These are phyloP conservation scores for Botrytis tulipae DNA, from an alignment of 2,329 filamentous ascomycete genomes.

Conservation along the genomic window DNA sequence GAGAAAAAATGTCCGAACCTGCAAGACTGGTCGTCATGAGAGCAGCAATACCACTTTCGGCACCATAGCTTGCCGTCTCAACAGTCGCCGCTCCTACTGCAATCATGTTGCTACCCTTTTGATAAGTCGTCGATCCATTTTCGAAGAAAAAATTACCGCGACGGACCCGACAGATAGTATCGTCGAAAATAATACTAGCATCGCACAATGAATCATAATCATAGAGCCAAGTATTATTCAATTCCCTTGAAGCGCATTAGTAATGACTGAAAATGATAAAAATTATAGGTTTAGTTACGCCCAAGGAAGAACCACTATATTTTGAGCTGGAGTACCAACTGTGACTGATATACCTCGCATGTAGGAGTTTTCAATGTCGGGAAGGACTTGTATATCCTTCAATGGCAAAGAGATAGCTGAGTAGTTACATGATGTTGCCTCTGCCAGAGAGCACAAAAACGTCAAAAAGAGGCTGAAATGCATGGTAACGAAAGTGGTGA, in stretches of 20 bases:
- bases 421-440: slow-evolving; percentile 2
- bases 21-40: background rate
- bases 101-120: background rate
- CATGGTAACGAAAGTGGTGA: background rate
- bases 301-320: slow-evolving; percentile 13
- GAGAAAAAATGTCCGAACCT: background rate
- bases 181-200: background rate
- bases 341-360: background rate
- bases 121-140: background rate
- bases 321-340: background rate
- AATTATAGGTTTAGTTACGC: background rate
- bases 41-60: background rate
- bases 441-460: background rate
- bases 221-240: slow-evolving; percentile 11
- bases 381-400: slow-evolving; percentile 1
- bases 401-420: slow-evolving; percentile 4
- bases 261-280: background rate
- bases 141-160: background rate
- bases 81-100: background rate
- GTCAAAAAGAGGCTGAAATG: background rate
- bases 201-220: background rate
- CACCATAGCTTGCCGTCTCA: slow-evolving; percentile 1
- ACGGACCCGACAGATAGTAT: background rate
- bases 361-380: background rate
- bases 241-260: background rate